Percentiles rank a stretch among this genome's conserved stretches.
These are phyloP conservation scores for Clathrospora elynae DNA, from an alignment of 2,329 filamentous ascomycete genomes.

Conservation along the genomic window DNA sequence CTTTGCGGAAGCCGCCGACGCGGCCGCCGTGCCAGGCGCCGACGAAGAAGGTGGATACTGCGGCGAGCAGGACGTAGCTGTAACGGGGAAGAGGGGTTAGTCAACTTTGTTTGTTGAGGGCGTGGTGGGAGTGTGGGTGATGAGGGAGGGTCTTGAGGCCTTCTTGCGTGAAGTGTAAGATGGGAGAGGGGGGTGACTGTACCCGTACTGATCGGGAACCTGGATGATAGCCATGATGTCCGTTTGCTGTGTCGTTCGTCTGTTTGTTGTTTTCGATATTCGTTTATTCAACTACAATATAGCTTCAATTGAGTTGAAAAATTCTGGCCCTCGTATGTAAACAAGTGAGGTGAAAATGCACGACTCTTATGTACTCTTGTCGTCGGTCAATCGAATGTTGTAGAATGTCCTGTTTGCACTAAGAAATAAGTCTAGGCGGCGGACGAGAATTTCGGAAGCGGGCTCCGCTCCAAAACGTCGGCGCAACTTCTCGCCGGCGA, in stretches of 20 bases:
- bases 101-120: not conserved
- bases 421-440: no score
- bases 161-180: not conserved
- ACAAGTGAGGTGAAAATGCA: no score
- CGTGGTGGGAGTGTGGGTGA: not conserved
- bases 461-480: no score
- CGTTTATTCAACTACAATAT: no score
- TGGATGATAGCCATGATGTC: slow-evolving; percentile 33
- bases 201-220: slow-evolving; percentile 40
- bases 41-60: slow-evolving; percentile 61
- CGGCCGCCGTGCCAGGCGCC: slow-evolving; percentile 57
- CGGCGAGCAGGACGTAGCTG: slow-evolving; percentile 62
- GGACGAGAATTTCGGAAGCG: no score
- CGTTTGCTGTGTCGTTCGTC: not conserved
- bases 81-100: slow-evolving; percentile 11
- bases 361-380: no score
- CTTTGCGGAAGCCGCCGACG: slow-evolving; percentile 55
- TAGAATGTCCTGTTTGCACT: no score
- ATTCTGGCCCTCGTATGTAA: no score
- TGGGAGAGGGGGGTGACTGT: slow-evolving; percentile 16
- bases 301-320: no score
- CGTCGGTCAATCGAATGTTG: no score
- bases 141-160: not conserved
- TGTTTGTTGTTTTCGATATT: slow-evolving; percentile 1
- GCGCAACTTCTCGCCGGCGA: no score